Conservation (phyloP, 73 alveolate species). For the Stentor coeruleus region DNA sequence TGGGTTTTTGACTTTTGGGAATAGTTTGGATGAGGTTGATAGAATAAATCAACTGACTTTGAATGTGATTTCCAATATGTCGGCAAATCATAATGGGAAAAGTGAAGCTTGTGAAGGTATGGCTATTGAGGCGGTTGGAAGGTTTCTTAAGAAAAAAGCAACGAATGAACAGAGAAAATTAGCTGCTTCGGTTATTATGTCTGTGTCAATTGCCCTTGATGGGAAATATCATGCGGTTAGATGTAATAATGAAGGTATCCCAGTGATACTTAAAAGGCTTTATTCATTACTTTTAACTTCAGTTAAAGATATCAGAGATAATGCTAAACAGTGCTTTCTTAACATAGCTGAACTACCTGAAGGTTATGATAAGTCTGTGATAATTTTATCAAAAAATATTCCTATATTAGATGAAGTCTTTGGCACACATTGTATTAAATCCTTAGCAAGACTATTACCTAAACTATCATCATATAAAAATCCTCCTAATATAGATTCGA, state of each 20-base stretch:
- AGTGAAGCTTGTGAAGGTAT: slow-evolving; percentile 75
- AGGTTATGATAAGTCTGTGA: slow-evolving; percentile 81
- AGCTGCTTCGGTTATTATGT: slow-evolving; percentile 56
- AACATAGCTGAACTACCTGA: slow-evolving; percentile 87
- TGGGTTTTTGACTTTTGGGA: slow-evolving; percentile 5
- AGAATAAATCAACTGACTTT: slow-evolving; percentile 57
- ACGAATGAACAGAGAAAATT: slow-evolving; percentile 37
- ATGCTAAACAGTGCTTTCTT: slow-evolving; percentile 67
- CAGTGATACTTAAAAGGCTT: slow-evolving; percentile 54
- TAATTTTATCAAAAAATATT: slow-evolving; percentile 62
- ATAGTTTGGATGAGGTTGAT: not conserved
- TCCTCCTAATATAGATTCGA: slow-evolving; percentile 66
- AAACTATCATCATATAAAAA: slow-evolving; percentile 62
- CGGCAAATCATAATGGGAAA: slow-evolving; percentile 82
- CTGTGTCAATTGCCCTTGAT: slow-evolving; percentile 60
- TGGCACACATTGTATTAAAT: slow-evolving; percentile 76
- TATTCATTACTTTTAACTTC: slow-evolving; percentile 55
- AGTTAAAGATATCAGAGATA: slow-evolving; percentile 66
- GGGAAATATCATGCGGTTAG: slow-evolving; percentile 61
- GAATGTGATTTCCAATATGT: slow-evolving; percentile 73
- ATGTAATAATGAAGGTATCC: slow-evolving; percentile 46
- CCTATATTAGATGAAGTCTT: slow-evolving; percentile 84
- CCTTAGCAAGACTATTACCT: slow-evolving; percentile 76
- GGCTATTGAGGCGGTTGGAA: slow-evolving; percentile 73
- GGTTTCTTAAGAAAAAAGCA: slow-evolving; percentile 52